These are phyloP conservation scores for Hypoxylon subgilvum DNA, from an alignment of 495 filamentous ascomycete genomes.

Conservation along the genomic window DNA sequence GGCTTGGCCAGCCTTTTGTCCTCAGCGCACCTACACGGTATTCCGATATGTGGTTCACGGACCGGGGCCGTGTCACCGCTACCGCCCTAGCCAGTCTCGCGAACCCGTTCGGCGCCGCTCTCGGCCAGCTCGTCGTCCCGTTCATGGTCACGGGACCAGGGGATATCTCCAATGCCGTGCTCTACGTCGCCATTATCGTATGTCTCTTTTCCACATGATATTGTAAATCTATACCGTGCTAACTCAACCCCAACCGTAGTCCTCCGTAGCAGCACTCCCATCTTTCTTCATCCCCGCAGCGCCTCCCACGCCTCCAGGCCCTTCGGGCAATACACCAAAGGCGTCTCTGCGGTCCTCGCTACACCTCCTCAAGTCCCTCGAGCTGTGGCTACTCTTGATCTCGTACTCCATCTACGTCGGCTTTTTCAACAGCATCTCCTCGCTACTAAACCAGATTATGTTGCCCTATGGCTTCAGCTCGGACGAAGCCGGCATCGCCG, in stretches of 20 bases:
- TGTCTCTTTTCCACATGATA: constrained; percentile 31
- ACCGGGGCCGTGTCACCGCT: constrained; percentile 79
- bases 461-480: constrained; percentile 80
- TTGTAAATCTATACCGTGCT: background rate
- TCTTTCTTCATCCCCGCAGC: constrained; percentile 82
- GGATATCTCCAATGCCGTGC: constrained; percentile 79
- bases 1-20: constrained; percentile 90
- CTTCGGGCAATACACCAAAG: constrained; percentile 55
- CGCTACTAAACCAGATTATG: constrained; percentile 88
- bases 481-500: constrained; percentile 84
- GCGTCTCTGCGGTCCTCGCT: constrained; percentile 59
- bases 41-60: constrained; percentile 93
- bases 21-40: constrained; percentile 88
- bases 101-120: constrained; percentile 85
- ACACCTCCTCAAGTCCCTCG: constrained; percentile 55
- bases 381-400: constrained; percentile 78
- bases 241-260: constrained; percentile 47
- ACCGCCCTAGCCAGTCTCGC: constrained; percentile 85
- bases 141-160: constrained; percentile 66
- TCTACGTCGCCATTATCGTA: constrained; percentile 87
- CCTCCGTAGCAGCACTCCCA: constrained; percentile 73
- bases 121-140: constrained; percentile 85
- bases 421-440: constrained; percentile 90
- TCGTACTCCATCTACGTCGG: constrained; percentile 86
- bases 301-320: constrained; percentile 74